Evolutionary conservation across 164 flowering plant species (phyloP), one percentile per base, ranked within the genome.

Genomic region (Umbellularia californica): DNA sequence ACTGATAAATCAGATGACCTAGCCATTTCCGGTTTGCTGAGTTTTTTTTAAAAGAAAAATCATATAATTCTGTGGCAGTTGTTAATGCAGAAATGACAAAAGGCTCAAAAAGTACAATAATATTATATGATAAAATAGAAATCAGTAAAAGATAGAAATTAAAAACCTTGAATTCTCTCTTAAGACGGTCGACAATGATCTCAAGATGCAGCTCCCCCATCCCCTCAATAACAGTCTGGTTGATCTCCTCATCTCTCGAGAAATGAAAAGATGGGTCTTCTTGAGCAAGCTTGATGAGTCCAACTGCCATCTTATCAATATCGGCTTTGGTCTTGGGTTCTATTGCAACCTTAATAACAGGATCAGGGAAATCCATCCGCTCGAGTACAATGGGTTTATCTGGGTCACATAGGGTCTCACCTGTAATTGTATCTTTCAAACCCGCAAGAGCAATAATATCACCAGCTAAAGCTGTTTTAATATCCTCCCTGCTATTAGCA

Each of bases 121-220:
- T 4, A 22, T 62, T 28, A 30, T 3, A 30, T n/a, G 69, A 24
- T 17, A 41, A 41, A 66, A 52, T 14, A 20, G 17, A 50, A 30
- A 68, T 10, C 19, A 55, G 25, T 67, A n/a, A n/a, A 30, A 68
- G n/a, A 30, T 30, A 30, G 55, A 15, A 28, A 30, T 30, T 30
- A 30, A 60, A 24, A 71, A 95, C 99, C 95, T 93, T 93, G 74
- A 77, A 95, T 81, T 95, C 99, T 76, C 99, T 87, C 84, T 91
- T 92, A 50, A 95, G 92, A 35, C 99, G 83, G 77, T 95, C 99
- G 23, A 95, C 97, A 65, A 95, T 93, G 72, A 95, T 95, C 80
- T 95, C 99, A 70, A 95, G 98, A 84, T 95, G 99, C 81, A 95
- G 83, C 80, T 95, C 99, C 72, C 99, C 99, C 98, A 95, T 95